Base-by-base conservation (phyloP, 805 yeast genomes). In the Candida patagonica region DNA sequence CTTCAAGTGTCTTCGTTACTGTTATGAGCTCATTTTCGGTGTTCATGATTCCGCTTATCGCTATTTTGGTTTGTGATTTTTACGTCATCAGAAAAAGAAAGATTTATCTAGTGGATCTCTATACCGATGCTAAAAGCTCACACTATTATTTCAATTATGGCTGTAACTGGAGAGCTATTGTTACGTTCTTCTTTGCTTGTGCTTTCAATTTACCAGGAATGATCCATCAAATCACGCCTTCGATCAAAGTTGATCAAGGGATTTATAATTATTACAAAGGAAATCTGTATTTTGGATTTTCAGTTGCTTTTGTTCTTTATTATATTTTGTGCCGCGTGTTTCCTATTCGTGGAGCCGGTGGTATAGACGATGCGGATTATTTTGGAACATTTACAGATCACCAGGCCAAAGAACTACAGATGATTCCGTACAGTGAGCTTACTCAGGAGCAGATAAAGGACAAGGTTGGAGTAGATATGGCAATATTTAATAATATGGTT, bases 71-170 rank as follows among this genome's bases (percentile, higher is more conserved):
- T 17, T 54, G 62, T 26, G 74, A 70, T 37, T 67, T 51, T 48
- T 64, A 53, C 50, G 20, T 68, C 2, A 56, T 66, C 8, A 58
- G 74, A 49, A 57, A 60, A 25, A 56, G 62, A 35, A 58, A 63
- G 34, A 40, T 70, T 41, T 63, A 65, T 42, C 49, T 72, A n/a
- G 50, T 61, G 5, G 68, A 70, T 41, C 49, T 69, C 34, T 73
- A 62, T 54, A 55, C 59, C 15, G 52, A 50, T 21, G 46, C 49
- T 22, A 35, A 42, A 12, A 46, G 52, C 9, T 70, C 69, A 4
- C 54, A 55, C 21, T 73, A 68, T 51, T 66, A 65, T 57, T 66
- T 65, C 54, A 55, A 59, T 51, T 44, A 56, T 21, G 76, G 76
- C 6, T 27, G 65, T 44, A 69, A 71, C 52, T 66, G 63, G 62